phyloP scores from a whole-genome alignment of 2,329 filamentous ascomycete genomes.

The Phaeosphaeria sp. region DNA sequence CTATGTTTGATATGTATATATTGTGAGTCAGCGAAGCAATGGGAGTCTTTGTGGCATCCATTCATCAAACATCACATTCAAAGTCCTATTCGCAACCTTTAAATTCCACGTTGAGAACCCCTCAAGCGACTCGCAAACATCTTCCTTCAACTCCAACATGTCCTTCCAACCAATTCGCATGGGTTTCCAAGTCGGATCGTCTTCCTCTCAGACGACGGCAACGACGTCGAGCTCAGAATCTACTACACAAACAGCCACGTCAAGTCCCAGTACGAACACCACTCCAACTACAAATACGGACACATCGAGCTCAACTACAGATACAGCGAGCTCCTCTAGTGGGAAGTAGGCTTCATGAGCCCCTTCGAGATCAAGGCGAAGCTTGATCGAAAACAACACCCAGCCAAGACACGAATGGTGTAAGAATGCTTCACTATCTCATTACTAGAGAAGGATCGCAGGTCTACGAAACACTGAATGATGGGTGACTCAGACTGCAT shows the following conservation, averaged over 20 bases:
- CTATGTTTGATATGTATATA: background rate
- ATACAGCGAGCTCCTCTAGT: background rate
- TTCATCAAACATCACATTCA: background rate
- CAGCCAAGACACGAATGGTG: background rate
- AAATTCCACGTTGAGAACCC: background rate
- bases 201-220: conserved; percentile 16
- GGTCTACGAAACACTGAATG: background rate
- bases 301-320: background rate
- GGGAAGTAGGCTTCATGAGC: background rate
- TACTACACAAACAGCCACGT: conserved; percentile 1
- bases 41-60: background rate
- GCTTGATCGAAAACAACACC: background rate
- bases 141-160: conserved; percentile 8
- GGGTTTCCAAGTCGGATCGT: conserved; percentile 31
- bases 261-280: background rate
- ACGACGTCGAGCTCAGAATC: background rate
- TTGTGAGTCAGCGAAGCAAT: background rate
- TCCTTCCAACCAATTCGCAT: conserved; percentile 39
- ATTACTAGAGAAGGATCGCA: background rate
- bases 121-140: background rate
- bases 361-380: background rate
- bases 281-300: background rate
- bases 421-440: background rate
- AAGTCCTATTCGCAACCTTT: background rate
- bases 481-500: background rate